Evolutionary conservation across 1,139 yeast genomes (phyloP).

Genomic region (Candida sanyaensis): DNA sequence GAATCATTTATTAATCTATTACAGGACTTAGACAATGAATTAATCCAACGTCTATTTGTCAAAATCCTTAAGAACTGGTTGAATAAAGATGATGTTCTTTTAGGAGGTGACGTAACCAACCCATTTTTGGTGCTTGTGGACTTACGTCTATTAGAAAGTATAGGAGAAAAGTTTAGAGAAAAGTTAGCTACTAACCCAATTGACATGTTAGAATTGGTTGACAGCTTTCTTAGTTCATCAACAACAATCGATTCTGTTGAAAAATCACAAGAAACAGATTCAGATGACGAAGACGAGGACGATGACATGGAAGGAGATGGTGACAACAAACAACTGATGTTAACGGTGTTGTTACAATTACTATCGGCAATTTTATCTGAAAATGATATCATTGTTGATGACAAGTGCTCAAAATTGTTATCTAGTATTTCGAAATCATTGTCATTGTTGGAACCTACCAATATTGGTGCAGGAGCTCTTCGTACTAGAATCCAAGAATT

Average conservation of each 20-base stretch:
- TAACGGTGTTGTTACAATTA: slow-evolving; percentile 49
- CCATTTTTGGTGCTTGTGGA: slow-evolving; percentile 62
- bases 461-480: slow-evolving; percentile 24
- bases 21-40: slow-evolving; percentile 48
- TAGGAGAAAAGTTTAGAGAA: slow-evolving; percentile 63
- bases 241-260: slow-evolving; percentile 2
- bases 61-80: slow-evolving; percentile 63
- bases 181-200: slow-evolving; percentile 62
- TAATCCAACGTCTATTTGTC: slow-evolving; percentile 52
- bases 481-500: slow-evolving; percentile 29
- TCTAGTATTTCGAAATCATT: slow-evolving; percentile 28
- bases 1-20: slow-evolving; percentile 49
- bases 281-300: slow-evolving; percentile 36
- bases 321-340: slow-evolving; percentile 20
- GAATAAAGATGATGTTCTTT: not conserved
- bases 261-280: slow-evolving; percentile 22
- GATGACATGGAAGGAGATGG: slow-evolving; percentile 37
- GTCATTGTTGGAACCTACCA: slow-evolving; percentile 15
- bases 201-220: slow-evolving; percentile 58
- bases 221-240: slow-evolving; percentile 39
- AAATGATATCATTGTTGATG: slow-evolving; percentile 31
- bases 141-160: slow-evolving; percentile 61
- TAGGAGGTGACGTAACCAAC: slow-evolving; percentile 33
- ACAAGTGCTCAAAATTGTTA: slow-evolving; percentile 23
- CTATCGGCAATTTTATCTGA: slow-evolving; percentile 56